A percentile compares a stretch with the other conserved stretches of the same genome.
Conservation (phyloP, 192 early-diverging fungal genomes). For the Piromyces finnis region DNA sequence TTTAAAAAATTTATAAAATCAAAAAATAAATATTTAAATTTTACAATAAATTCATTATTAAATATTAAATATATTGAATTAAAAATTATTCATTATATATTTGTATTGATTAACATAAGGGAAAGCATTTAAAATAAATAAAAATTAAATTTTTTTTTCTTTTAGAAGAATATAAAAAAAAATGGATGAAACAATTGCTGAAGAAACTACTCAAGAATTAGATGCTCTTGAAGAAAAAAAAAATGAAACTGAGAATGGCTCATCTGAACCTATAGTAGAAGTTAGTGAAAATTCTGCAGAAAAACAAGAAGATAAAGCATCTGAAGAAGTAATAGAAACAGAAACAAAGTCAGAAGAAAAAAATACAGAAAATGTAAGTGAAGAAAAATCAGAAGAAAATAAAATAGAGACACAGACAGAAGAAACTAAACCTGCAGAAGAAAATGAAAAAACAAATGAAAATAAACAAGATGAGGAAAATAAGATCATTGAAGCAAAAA, state of each 20-base stretch:
- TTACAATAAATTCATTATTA: too few relatives aligned
- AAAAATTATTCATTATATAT: too few relatives aligned
- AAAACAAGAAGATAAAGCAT: neutral
- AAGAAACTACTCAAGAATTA: neutral
- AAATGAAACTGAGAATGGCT: neutral
- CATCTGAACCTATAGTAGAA: neutral
- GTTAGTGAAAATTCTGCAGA: neutral
- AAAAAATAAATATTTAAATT: too few relatives aligned
- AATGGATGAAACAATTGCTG: neutral
- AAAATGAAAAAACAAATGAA: neutral
- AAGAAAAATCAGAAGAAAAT: neutral
- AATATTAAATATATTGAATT: too few relatives aligned
- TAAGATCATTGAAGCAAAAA: neutral
- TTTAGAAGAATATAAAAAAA: neutral
- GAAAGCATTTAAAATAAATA: too few relatives aligned
- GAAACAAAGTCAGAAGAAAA: neutral
- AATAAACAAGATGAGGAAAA: neutral
- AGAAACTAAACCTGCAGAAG: neutral
- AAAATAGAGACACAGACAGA: neutral
- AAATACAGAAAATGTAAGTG: neutral
- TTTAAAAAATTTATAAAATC: too few relatives aligned
- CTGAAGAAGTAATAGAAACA: neutral
- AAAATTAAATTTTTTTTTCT: too few relatives aligned
- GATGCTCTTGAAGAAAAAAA: neutral
- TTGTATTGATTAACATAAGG: too few relatives aligned